Evolutionary conservation across 1,284 basidiomycete genomes (phyloP).

Genomic region (Cryptococcus hybrid): DNA sequence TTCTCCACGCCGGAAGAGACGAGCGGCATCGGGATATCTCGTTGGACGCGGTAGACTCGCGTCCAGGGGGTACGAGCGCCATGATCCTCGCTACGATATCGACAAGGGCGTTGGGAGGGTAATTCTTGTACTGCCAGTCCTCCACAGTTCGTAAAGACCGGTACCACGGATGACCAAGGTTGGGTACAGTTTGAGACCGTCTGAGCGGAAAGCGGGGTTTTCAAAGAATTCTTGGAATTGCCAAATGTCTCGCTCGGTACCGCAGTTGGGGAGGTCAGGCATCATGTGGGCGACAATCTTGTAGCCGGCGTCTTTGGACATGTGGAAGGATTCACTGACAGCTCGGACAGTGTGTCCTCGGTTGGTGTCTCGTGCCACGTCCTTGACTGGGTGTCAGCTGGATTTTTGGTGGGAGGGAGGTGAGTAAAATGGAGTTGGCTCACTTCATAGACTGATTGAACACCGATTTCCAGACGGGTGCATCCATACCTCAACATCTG

Average conservation of each 20-base stretch:
- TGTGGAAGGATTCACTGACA: conserved; percentile 95
- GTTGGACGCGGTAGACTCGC: conserved; percentile 95
- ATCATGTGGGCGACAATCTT: conserved; percentile 99
- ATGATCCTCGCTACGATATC: conserved; percentile 96
- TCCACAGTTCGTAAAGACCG: conserved; percentile 94
- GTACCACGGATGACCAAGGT: conserved; percentile 98
- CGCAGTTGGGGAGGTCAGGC: conserved; percentile 96
- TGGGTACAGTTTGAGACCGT: conserved; percentile 98
- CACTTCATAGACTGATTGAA: conserved; percentile 93
- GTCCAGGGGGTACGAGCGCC: conserved; percentile 98
- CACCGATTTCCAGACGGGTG: conserved; percentile 96
- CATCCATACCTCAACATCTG: conserved; percentile 99
- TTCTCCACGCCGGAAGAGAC: conserved; percentile 98
- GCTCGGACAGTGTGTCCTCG: conserved; percentile 97
- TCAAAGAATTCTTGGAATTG: conserved; percentile 99
- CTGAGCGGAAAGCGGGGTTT: conserved; percentile 95
- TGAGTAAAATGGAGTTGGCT: not conserved
- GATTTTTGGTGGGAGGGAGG: not conserved
- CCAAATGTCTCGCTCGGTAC: conserved; percentile 93
- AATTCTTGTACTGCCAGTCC: conserved; percentile 97
- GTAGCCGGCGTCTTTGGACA: conserved; percentile 98
- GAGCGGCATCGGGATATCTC: conserved; percentile 93
- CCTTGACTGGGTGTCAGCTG: conserved; percentile 43
- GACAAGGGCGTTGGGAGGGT: conserved; percentile 96
- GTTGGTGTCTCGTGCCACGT: conserved; percentile 97